Evolutionary conservation across 176 grass and related monocot genomes (phyloP), one percentile per base, ranked within the genome.

Genomic region (Tillandsia leiboldiana): DNA sequence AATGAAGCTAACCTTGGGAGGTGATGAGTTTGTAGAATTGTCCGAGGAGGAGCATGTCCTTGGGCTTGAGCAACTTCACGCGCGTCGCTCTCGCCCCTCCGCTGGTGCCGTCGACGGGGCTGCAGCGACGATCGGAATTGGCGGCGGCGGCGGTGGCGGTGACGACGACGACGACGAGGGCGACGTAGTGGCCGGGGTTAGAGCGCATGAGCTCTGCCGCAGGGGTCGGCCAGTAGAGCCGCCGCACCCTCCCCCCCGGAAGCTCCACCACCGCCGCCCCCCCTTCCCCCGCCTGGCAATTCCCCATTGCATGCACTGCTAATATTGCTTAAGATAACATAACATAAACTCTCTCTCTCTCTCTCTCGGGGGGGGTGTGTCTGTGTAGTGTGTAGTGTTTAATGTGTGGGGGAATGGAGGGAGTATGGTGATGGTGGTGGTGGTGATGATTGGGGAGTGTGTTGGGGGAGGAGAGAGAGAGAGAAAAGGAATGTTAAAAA

Each of bases 211-310:
- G 86, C 18, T 90, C 86, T 13, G 81, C 81, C 22, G 82, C 93
- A 15, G 73, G 81, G 3, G 89, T 90, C 57, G 89, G 69, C 93
- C 93, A 85, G 77, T 92, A 97, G 9, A 90, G 79, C 10, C 89
- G 80, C 74, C 92, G 86, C 61, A 97, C 84, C 79, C 84, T 92
- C 18, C 89, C 93, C 67, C 89, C 89, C n/a, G 93, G 93, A 69
- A 92, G 93, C 76, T 97, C 89, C 66, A 97, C 72, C 72, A 92
- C 72, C 74, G 90, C 86, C 68, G 84, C 85, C 7, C 86, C 86
- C 54, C 77, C 93, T 82, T 97, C 93, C 10, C 89, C 83, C 74
- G 88, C 93, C 86, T 97, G 93, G 78, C 93, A 97, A 79, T 97
- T 97, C 65, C 93, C 93, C 93, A 97, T 97, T 67, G n/a, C 48